Evolutionary conservation across 148 eudicot species (phyloP), one percentile per base, ranked within the genome.

Genomic region (Rhododendron henanense): DNA sequence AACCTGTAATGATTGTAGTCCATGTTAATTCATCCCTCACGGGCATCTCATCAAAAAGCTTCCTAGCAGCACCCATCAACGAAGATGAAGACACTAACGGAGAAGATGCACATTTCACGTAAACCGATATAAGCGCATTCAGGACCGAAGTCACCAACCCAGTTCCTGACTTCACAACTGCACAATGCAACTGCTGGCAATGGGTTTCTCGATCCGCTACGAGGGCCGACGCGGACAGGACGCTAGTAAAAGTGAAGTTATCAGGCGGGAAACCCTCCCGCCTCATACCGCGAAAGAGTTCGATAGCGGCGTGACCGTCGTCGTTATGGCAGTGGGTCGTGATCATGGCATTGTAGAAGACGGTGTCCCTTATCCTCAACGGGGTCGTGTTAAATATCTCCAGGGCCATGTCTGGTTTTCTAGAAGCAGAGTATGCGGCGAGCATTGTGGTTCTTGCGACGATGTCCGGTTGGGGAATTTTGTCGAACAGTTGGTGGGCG

Each of bases 291-390:
- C 79, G 84, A 74, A 92, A 93, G 85, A 92, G 86, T 41, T 79
- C 83, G 57, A 94, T 57, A 0, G 92, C 92, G 10, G 87, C 90
- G 48, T 81, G 84, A 6, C 97, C 97, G 77, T 94, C 94, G 39
- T 79, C 88, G 71, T 88, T 85, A 81, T 81, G 91, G 23, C 88
- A 88, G 79, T 86, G 92, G 37, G 90, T 92, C 0, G 95, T 93
- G 63, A 94, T 93, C 95, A 94, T 88, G 7, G 97, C 94, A 25
- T 94, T 94, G 83, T 92, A 94, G 84, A 89, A 89, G 85, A 94
- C 92, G 11, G 86, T 87, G 81, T 94, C 97, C 3, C 95, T 90
- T 0, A 90, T 85, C 33, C 65, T 51, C 63, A 93, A 69, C 10
- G 93, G 95, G 81, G 88, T 94, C 25, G 67, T 88, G 31, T 87